Evolutionary conservation across 163 green algal genomes (phyloP).

Genomic region (Chlorella variabilis): DNA sequence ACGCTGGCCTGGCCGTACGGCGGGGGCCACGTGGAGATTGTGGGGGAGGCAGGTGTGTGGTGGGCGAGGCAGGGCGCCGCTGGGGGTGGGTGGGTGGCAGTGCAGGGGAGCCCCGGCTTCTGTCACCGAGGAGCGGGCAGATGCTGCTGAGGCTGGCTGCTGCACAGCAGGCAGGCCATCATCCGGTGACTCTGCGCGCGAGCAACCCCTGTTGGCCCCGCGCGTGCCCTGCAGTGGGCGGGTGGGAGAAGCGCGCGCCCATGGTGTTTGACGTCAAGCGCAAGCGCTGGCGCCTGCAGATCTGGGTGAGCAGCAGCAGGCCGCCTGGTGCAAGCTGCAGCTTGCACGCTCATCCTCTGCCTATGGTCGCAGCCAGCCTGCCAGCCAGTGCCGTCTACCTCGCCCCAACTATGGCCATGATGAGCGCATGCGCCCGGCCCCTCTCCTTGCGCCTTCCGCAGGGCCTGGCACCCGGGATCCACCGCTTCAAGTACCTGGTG

Average conservation of each 20-base stretch:
- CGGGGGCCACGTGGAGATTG: conserved; percentile 30
- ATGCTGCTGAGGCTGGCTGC: background rate
- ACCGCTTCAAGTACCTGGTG: conserved; percentile 53
- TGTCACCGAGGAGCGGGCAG: too few species aligned
- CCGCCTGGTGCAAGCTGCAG: background rate
- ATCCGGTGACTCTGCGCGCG: background rate
- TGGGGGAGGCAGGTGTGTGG: conserved; percentile 21
- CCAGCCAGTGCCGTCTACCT: too few species aligned
- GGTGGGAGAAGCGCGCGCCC: conserved; percentile 40
- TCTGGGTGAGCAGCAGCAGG: conserved; percentile 31
- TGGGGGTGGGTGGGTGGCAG: background rate
- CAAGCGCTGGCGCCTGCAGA: conserved; percentile 44
- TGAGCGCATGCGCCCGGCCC: too few species aligned
- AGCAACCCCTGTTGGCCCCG: background rate
- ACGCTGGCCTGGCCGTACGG: conserved; percentile 45
- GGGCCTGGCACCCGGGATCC: conserved; percentile 40
- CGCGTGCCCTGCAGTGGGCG: conserved; percentile 26
- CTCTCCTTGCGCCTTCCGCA: conserved; percentile 1
- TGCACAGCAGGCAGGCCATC: background rate
- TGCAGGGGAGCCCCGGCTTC: too few species aligned
- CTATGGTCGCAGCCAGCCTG: too few species aligned
- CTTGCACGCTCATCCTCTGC: too few species aligned
- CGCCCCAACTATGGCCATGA: background rate
- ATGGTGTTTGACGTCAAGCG: conserved; percentile 37
- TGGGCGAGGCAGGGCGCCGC: background rate